Evolutionary conservation across 306 rosid genomes (phyloP), one percentile per base, ranked within the genome.

Genomic region (Castanopsis chinensis): DNA sequence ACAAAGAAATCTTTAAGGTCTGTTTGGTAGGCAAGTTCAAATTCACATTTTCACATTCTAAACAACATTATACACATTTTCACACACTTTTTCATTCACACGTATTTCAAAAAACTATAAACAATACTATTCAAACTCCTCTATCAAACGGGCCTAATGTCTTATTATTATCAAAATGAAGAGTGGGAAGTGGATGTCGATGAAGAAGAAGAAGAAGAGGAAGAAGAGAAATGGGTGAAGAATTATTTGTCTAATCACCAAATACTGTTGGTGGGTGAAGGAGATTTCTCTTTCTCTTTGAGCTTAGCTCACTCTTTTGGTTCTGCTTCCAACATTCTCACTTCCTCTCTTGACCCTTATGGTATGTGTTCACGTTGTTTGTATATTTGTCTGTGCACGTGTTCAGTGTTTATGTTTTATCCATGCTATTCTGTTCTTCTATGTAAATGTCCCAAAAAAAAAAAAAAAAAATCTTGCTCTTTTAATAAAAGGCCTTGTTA

Each of bases 241-340:
- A 80, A 85, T 27, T 87, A 85, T 80, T 85, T 84, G 1, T 83
- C 86, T 9, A 80, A 79, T 69, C 90, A 89, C 53, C 86, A 87
- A 23, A 87, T 84, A 77, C 73, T 87, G 55, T 63, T 87, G 80
- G 93, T 90, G 30, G 90, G 93, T 20, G 91, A 87, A 15, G 91
- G 91, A n/a, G 93, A 87, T 86, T 90, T 90, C 79, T 90, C 93
- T 6, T 90, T 90, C 72, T 87, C 90, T 1, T 74, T 78, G 13
- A 74, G 69, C 21, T 83, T 90, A 10, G 91, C 90, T 4, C 80
- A 3, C 10, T 60, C 85, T 60, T 90, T 87, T 76, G 82, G 74
- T 45, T 87, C 91, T 2, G 88, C 91, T 41, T 5, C 76, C 25
- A 87, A 85, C 81, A 85, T 87, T 1, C 79, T 85, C 0, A 85